Percentiles rank a stretch among this genome's conserved stretches.
These are phyloP conservation scores for Pittosporum tobira DNA, from an alignment of 129 eudicot genomes.

Conservation along the genomic window DNA sequence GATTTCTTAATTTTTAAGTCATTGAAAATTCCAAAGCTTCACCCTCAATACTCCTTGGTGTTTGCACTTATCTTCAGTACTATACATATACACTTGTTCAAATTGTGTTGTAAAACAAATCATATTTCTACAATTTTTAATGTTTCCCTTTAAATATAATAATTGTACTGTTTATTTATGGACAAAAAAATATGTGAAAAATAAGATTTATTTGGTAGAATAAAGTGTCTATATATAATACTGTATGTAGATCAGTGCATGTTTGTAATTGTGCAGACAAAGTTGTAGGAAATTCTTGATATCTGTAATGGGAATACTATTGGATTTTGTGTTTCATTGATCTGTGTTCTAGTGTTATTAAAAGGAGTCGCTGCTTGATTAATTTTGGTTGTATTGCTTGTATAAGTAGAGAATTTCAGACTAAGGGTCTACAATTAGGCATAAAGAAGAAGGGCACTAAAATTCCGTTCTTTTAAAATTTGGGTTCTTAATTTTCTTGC, in stretches of 20 bases:
- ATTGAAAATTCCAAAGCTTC: conserved; percentile 27
- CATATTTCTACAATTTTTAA: no score
- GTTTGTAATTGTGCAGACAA: conserved; percentile 9
- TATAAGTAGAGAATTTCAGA: background rate
- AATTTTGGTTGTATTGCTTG: background rate
- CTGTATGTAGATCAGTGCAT: conserved; percentile 7
- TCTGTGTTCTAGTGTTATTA: conserved; percentile 3
- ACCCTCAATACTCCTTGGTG: conserved; percentile 28
- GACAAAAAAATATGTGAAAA: no score
- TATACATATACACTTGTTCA: conserved; percentile 6
- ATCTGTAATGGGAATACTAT: background rate
- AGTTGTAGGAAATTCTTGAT: background rate
- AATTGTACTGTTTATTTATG: no score
- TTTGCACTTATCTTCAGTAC: conserved; percentile 6
- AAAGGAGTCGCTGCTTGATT: conserved; percentile 2
- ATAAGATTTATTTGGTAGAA: no score
- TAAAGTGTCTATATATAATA: background rate
- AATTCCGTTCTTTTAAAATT: no score
- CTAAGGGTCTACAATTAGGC: background rate
- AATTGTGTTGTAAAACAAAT: no score
- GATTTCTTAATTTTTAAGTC: conserved; percentile 37
- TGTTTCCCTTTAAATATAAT: no score
- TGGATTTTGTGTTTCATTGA: background rate
- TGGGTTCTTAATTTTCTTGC: background rate
- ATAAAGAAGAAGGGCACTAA: background rate